Conservation (phyloP, 1,139 yeast genomes). For the Saccharomycopsis hybrid region DNA sequence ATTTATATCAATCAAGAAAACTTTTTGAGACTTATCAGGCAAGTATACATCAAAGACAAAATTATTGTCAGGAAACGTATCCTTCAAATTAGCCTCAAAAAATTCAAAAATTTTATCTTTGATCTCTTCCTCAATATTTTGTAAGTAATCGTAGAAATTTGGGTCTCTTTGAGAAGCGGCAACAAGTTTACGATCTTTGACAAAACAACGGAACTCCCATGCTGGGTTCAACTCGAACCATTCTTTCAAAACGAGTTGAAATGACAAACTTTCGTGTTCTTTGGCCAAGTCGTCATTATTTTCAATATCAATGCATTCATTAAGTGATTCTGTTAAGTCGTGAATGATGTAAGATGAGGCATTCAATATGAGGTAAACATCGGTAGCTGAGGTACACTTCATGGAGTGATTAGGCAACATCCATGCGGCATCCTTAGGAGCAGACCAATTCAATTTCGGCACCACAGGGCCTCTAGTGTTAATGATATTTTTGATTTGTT, state of each 20-base stretch:
- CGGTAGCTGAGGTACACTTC: constrained; percentile 64
- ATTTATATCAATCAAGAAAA: constrained; percentile 74
- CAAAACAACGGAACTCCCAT: constrained; percentile 81
- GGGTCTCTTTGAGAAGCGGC: constrained; percentile 84
- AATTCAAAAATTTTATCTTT: constrained; percentile 47
- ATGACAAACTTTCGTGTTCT: constrained; percentile 27
- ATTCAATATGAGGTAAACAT: constrained; percentile 71
- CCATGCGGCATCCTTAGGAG: constrained; percentile 95
- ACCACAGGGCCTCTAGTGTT: constrained; percentile 53
- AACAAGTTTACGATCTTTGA: constrained; percentile 51
- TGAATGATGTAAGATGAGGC: constrained; percentile 84
- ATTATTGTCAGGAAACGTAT: constrained; percentile 46
- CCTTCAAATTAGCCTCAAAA: constrained; percentile 41
- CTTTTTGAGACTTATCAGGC: constrained; percentile 63
- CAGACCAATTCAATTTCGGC: constrained; percentile 94
- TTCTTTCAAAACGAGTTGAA: constrained; percentile 68
- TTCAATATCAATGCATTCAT: constrained; percentile 26
- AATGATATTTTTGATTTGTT: constrained; percentile 38
- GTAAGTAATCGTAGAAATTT: constrained; percentile 70
- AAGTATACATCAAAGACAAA: constrained; percentile 77
- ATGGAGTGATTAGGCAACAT: constrained; percentile 71
- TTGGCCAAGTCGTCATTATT: constrained; percentile 24
- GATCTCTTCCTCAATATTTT: constrained; percentile 40
- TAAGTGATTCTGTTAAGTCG: constrained; percentile 72
- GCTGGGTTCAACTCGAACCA: constrained; percentile 87